Base-by-base conservation (phyloP, 192 early-diverging fungal genomes). In the Backusella tuberculispora region DNA sequence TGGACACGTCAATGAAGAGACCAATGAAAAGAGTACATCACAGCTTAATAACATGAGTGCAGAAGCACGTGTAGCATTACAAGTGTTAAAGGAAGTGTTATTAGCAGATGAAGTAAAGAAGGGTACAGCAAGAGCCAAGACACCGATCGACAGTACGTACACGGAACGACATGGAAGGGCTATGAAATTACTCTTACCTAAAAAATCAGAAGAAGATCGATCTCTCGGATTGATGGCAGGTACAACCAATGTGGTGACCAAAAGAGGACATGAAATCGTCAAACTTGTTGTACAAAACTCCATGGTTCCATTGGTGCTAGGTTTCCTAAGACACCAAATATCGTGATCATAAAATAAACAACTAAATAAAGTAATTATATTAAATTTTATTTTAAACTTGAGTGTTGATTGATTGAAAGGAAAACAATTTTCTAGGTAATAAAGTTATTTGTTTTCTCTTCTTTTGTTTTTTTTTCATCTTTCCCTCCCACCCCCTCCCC, bases 241-340 rank as follows among this genome's bases (percentile, higher is more conserved):
- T 12, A 65, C 77, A 1, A 60, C 71, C 8, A 78, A 82, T 65
- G 81, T 73, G 2, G 77, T 82, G 1, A 74, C 77, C 8, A 83
- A 79, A 64, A 50, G 81, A 29, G 86, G 86, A 0, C 82, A 83
- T 78, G 86, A 88, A 63, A 76, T 88, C 6, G 78, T 88, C 1
- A 78, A 81, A 19, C 40, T 88, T 19, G 84, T 83, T 3, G 84
- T 85, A 26, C 84, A 88, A 48, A 88, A 88, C 50, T 82, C 83
- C 21, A 56, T 84, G 37, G 80, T 88, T 56, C 83, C 86, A 13
- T 50, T 81, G 3, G 77, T 88, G 76, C 74, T 88, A 9, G 81
- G 79, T 14, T 88, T 88, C 47, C 70, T 88, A 3, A 73, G 64
- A 45, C 38, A 46, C 12, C 72, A 73, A 66, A 64, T 73, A 44